A percentile compares a stretch with the other conserved stretches of the same genome.
These are phyloP conservation scores for Hemisphaericaspora xylofermentans DNA, from an alignment of 1,139 yeast genomes.

Conservation along the genomic window DNA sequence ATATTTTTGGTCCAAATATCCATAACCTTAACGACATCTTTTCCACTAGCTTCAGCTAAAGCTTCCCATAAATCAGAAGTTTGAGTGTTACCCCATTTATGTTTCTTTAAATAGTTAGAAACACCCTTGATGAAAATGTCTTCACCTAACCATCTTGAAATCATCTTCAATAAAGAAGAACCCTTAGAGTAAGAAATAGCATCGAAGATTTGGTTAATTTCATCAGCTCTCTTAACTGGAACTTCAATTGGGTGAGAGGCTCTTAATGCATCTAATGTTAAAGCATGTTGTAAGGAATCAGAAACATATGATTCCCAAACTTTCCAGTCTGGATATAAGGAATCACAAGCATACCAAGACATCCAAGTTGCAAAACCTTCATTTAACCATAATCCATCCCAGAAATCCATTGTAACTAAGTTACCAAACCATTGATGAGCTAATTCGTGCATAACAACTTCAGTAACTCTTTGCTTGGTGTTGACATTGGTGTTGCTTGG, in stretches of 20 bases:
- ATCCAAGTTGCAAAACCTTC: constrained; percentile 67
- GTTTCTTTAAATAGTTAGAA: constrained; percentile 67
- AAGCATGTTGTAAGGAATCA: constrained; percentile 50
- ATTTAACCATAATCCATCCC: constrained; percentile 65
- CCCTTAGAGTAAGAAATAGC: constrained; percentile 76
- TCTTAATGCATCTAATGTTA: constrained; percentile 51
- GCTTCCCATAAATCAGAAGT: constrained; percentile 85
- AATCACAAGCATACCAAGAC: constrained; percentile 52
- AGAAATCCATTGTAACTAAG: constrained; percentile 62
- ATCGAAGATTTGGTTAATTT: constrained; percentile 59
- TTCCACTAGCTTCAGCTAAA: constrained; percentile 70
- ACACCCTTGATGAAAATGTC: constrained; percentile 73
- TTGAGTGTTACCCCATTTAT: constrained; percentile 76
- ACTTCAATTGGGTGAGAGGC: constrained; percentile 61
- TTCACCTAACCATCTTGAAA: constrained; percentile 70
- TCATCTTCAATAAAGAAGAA: constrained; percentile 74
- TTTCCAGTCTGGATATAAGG: constrained; percentile 58
- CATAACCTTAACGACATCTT: constrained; percentile 76
- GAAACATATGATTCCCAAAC: constrained; percentile 55
- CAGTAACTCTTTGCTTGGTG: constrained; percentile 53
- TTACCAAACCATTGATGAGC: constrained; percentile 72
- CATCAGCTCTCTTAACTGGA: constrained; percentile 53
- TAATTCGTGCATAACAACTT: constrained; percentile 59
- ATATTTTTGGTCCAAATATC: constrained; percentile 81
- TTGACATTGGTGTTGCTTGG: constrained; percentile 43